These are phyloP conservation scores for Mesotaenium endlicherianum DNA, from an alignment of 139 green algal genomes.

Conservation along the genomic window DNA sequence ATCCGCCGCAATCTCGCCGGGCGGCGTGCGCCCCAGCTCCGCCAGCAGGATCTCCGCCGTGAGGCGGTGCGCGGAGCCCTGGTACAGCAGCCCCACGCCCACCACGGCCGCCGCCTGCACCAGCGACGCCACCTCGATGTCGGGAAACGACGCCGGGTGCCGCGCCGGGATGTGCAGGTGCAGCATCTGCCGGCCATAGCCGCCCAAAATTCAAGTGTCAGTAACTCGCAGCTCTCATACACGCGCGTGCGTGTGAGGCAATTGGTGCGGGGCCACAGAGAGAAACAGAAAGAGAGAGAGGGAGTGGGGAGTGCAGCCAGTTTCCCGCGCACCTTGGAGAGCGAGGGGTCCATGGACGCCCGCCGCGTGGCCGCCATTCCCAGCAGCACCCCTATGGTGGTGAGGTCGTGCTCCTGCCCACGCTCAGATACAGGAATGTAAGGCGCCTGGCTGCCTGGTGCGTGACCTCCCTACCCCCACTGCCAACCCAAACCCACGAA, in stretches of 20 bases:
- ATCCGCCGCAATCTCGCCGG: conserved; percentile 60
- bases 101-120: conserved; percentile 79
- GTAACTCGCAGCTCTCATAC: not conserved
- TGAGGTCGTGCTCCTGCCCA: conserved; percentile 71
- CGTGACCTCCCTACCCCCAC: too few relatives aligned
- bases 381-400: conserved; percentile 81
- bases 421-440: not conserved
- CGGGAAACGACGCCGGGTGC: conserved; percentile 79
- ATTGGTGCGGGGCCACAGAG: not conserved
- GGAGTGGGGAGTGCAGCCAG: too few relatives aligned
- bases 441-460: not conserved
- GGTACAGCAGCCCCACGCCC: conserved; percentile 84
- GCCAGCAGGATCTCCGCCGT: conserved; percentile 85
- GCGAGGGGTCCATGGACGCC: conserved; percentile 68
- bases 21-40: conserved; percentile 79
- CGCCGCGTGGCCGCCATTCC: conserved; percentile 71
- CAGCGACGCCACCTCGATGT: conserved; percentile 86
- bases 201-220: not conserved
- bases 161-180: conserved; percentile 90
- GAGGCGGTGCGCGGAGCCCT: conserved; percentile 77
- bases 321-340: conserved; percentile 68
- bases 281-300: not conserved
- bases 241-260: not conserved
- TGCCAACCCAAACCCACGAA: too few relatives aligned
- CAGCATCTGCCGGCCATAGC: conserved; percentile 63